Evolutionary conservation across 148 eudicot genomes (phyloP).

Genomic region (Rhododendron griersonianum): DNA sequence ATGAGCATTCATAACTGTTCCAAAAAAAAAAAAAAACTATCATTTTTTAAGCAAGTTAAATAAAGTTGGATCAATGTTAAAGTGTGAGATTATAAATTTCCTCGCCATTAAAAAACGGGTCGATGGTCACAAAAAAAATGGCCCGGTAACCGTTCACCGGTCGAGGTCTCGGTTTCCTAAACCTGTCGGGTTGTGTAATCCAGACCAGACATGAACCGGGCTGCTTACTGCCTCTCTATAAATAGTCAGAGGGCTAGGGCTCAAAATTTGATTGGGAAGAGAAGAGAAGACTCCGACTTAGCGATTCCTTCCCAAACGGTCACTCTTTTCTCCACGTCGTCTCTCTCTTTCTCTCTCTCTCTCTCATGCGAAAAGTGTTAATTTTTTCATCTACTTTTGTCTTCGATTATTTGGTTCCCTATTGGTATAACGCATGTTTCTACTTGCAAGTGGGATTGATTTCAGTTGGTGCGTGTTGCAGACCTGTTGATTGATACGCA

Average conservation of each 20-base stretch:
- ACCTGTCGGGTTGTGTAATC: too few relatives aligned
- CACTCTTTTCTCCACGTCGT: neutral
- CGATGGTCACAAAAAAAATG: too few relatives aligned
- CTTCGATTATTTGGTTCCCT: neutral
- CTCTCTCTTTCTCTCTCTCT: neutral
- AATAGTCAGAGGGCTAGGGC: neutral
- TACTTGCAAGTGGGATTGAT: neutral
- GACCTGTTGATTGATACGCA: slow-evolving; percentile 10
- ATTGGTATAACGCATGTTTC: neutral
- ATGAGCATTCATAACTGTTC: too few relatives aligned
- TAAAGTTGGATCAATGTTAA: too few relatives aligned
- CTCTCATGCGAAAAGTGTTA: neutral
- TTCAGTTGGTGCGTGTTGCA: neutral
- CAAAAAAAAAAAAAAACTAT: too few relatives aligned
- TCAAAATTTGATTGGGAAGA: neutral
- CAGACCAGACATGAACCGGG: neutral
- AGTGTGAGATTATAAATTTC: too few relatives aligned
- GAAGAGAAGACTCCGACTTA: neutral
- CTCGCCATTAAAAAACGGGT: too few relatives aligned
- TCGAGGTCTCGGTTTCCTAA: neutral
- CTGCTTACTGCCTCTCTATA: neutral
- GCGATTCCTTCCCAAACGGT: neutral
- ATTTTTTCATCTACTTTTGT: neutral
- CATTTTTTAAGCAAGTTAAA: too few relatives aligned
- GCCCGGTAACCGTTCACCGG: too few relatives aligned